phyloP scores from a whole-genome alignment of 331 rosid species.

The Malus hybrid region DNA sequence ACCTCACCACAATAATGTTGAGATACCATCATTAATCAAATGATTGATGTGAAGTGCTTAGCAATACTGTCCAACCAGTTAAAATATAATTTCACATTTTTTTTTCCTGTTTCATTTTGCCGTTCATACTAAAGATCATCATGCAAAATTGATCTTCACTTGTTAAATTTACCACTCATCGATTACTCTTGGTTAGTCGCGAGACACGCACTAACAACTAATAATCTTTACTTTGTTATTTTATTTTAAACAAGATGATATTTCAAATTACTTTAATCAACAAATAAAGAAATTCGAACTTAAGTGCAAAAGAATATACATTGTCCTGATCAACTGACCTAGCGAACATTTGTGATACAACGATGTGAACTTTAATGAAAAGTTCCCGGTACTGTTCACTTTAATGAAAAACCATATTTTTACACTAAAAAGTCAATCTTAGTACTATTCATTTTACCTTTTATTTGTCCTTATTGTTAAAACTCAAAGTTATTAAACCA shows the following conservation, averaged over 20 bases:
- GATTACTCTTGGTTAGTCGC: background rate
- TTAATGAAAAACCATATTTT: too few relatives aligned
- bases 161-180: background rate
- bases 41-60: background rate
- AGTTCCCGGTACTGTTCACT: fast-evolving
- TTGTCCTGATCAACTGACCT: background rate
- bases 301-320: too few relatives aligned
- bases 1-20: background rate
- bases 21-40: background rate
- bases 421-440: too few relatives aligned
- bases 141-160: background rate
- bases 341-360: too few relatives aligned
- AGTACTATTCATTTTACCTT: too few relatives aligned
- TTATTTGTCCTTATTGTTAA: too few relatives aligned
- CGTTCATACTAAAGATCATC: too few relatives aligned
- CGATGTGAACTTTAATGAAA: too few relatives aligned
- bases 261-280: background rate
- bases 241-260: background rate
- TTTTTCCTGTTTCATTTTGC: background rate
- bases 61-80: background rate
- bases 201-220: background rate
- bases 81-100: background rate
- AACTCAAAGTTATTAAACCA: fast-evolving
- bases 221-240: background rate
- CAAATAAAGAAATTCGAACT: too few relatives aligned